Percentiles rank a stretch among this genome's conserved stretches.
Evolutionary conservation across 73 alveolate species (phyloP).

Genomic region (Tetrahymena malaccensis): DNA sequence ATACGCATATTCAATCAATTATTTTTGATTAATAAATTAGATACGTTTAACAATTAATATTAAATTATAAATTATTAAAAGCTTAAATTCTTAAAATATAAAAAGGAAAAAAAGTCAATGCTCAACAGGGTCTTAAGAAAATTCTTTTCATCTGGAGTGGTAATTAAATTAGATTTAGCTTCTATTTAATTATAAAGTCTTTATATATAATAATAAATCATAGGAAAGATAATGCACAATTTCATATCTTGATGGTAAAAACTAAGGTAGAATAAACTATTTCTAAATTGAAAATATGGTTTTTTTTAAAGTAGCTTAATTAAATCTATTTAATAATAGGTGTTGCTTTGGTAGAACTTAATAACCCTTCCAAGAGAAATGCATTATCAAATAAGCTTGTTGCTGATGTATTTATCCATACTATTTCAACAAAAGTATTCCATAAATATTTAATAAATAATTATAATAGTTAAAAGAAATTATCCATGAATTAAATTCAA

Average conservation of each 20-base stretch:
- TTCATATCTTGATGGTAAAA: not conserved
- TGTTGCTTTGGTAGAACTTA: conserved; percentile 35
- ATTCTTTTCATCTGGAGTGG: not conserved
- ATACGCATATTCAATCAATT: not conserved
- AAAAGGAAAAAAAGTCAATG: not conserved
- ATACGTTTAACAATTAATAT: not conserved
- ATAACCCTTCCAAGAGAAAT: conserved; percentile 52
- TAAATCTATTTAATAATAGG: not conserved
- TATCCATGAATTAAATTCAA: conserved; percentile 25
- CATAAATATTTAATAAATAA: too few species aligned
- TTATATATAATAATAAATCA: not conserved
- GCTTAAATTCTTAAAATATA: not conserved
- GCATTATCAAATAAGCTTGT: conserved; percentile 54
- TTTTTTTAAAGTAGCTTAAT: too few species aligned
- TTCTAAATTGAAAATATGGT: not conserved
- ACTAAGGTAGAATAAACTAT: not conserved
- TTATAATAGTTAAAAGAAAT: conserved; percentile 19
- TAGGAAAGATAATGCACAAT: not conserved
- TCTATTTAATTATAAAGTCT: not conserved
- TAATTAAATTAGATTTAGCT: not conserved
- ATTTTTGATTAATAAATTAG: not conserved
- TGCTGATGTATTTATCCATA: not conserved
- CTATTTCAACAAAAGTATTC: not conserved
- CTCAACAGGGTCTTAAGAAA: not conserved
- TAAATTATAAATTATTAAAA: not conserved